Evolutionary conservation across 108 stramenopile species (phyloP).

Genomic region (Conticribra weissflogii): DNA sequence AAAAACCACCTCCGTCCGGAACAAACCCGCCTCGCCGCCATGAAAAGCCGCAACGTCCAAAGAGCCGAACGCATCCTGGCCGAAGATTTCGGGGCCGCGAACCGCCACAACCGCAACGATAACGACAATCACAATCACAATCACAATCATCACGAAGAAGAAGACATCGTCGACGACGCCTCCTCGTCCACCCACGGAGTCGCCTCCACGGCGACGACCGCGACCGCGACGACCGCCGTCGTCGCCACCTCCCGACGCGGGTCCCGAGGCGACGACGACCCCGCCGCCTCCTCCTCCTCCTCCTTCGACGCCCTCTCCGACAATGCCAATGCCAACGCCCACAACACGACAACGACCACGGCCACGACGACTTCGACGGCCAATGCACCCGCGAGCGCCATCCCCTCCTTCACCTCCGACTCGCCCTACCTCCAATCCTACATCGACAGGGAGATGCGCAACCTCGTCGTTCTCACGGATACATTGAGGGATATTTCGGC

Average conservation of each 20-base stretch:
- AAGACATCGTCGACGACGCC: too few relatives aligned
- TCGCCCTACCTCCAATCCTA: conserved; percentile 85
- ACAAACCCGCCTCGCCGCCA: too few relatives aligned
- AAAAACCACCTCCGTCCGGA: too few relatives aligned
- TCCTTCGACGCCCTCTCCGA: neutral
- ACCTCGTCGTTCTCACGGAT: conserved; percentile 65
- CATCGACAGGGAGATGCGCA: conserved; percentile 79
- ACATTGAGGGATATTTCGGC: conserved; percentile 79
- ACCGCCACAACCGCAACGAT: neutral
- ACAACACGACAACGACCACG: neutral
- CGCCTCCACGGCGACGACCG: too few relatives aligned
- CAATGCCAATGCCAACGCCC: neutral
- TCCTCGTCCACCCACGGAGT: too few relatives aligned
- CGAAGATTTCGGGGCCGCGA: conserved; percentile 15
- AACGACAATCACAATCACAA: neutral
- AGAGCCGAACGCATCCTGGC: conserved; percentile 12
- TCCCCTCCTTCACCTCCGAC: conserved; percentile 78
- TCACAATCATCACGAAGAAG: neutral
- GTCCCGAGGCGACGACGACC: neutral
- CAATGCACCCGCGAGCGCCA: conserved; percentile 18
- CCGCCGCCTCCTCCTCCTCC: neutral
- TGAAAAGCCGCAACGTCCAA: conserved; percentile 16
- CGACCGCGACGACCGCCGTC: too few relatives aligned
- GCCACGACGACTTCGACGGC: neutral
- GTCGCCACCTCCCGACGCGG: neutral